phyloP scores from a whole-genome alignment of 805 yeast species.

The Ogataea philodendri region DNA sequence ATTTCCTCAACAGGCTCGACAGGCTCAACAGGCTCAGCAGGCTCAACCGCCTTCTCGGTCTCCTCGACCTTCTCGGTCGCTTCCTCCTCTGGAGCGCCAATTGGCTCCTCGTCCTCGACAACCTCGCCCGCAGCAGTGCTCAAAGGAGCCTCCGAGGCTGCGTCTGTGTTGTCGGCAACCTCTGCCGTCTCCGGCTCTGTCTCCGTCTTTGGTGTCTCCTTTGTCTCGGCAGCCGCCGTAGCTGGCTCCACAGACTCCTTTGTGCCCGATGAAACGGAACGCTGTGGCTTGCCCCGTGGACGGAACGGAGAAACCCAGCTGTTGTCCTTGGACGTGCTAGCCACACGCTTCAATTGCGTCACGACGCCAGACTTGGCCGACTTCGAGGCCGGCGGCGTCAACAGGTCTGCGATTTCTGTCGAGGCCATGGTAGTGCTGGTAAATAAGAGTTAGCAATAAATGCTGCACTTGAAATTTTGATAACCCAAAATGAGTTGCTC shows the following conservation, averaged over 20 bases:
- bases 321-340: constrained; percentile 17
- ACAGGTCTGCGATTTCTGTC: constrained; percentile 21
- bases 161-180: constrained; percentile 2
- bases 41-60: constrained; percentile 16
- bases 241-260: constrained; percentile 4
- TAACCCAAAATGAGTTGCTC: constrained; percentile 14
- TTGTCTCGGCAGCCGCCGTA: neutral
- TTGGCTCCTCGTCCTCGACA: constrained; percentile 22
- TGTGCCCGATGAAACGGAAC: constrained; percentile 5
- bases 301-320: constrained; percentile 34
- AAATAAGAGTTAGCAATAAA: constrained; percentile 10
- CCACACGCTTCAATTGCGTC: constrained; percentile 25
- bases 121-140: constrained; percentile 11
- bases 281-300: constrained; percentile 13
- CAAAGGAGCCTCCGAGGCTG: constrained; percentile 17
- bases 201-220: constrained; percentile 1
- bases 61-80: constrained; percentile 9
- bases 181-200: neutral
- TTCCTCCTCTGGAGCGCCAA: constrained; percentile 17
- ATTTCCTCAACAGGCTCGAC: constrained; percentile 10
- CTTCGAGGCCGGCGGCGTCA: constrained; percentile 12
- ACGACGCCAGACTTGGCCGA: constrained; percentile 14
- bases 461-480: constrained; percentile 17
- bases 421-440: constrained; percentile 15
- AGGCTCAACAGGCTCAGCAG: constrained; percentile 18